phyloP scores from a whole-genome alignment of 495 filamentous ascomycete species.

The Penicillium argentinense region DNA sequence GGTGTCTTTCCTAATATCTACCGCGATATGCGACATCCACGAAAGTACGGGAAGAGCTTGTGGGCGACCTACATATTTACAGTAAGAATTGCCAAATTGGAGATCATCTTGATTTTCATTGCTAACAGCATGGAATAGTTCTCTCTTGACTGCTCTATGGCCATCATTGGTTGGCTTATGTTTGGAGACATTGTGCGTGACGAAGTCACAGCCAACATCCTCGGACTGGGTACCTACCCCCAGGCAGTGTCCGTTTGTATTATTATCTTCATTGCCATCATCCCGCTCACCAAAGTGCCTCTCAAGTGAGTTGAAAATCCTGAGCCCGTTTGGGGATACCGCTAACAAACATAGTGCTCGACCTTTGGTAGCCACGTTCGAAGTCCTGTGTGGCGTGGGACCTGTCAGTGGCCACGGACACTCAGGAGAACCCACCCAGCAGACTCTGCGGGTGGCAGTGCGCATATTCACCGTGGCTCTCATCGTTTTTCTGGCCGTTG shows the following conservation, averaged over 20 bases:
- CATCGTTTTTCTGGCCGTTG: conserved; percentile 69
- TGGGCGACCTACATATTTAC: conserved; percentile 88
- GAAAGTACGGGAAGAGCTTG: conserved; percentile 76
- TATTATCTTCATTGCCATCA: conserved; percentile 82
- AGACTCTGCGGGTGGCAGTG: conserved; percentile 56
- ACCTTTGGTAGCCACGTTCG: conserved; percentile 81
- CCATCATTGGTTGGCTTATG: conserved; percentile 84
- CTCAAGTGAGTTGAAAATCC: conserved; percentile 61
- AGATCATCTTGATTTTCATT: neutral
- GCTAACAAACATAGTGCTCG: conserved; percentile 55
- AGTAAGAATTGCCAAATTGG: conserved; percentile 48
- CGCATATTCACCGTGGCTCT: conserved; percentile 57
- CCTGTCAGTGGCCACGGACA: conserved; percentile 17
- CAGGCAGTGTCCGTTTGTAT: conserved; percentile 71
- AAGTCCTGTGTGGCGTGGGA: conserved; percentile 75
- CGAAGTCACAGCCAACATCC: conserved; percentile 87
- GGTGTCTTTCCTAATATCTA: conserved; percentile 97
- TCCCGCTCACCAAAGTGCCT: conserved; percentile 92
- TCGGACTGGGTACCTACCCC: conserved; percentile 73
- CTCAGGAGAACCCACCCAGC: conserved; percentile 55
- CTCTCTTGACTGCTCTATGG: conserved; percentile 75
- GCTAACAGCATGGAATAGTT: conserved; percentile 55
- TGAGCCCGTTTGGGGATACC: neutral
- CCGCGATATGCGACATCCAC: conserved; percentile 93
- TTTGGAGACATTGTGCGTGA: conserved; percentile 84